Base-by-base conservation (phyloP, 2,329 filamentous ascomycete genomes). In the Stylonectria norvegica region DNA sequence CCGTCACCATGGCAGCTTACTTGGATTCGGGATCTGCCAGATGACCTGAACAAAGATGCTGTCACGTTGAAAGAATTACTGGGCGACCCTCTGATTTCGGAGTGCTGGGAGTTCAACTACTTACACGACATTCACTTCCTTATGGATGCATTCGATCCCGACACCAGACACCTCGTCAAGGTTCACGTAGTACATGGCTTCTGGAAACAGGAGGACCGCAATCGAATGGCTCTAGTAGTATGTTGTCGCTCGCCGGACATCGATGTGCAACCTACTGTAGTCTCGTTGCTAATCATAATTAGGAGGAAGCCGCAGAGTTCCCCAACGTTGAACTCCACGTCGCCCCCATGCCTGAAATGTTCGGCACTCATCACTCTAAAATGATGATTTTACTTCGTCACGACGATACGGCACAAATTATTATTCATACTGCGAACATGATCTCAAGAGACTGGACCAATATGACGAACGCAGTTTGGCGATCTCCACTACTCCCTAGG, bases 361-460 rank as follows among this genome's bases (percentile, higher is more conserved):
- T 89, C 57, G 89, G 89, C 3, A 95, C 89, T 0, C 89, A 95
- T 62, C 89, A 83, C 52, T 73, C 85, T 10, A 93, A 95, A 64
- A 93, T 95, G 86, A 78, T 95, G 63, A 70, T 95, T n/a, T 64
- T 95, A 4, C 71, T 95, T 46, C 77, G 86, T 5, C 81, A 86
- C 59, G 88, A 95, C 58, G 80, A 85, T 47, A 78, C 74, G 0
- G 86, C 84, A 1, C 85, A 94, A 63, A 69, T 95, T 5, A 66
- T 94, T 40, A 89, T 95, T 20, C 87, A 94, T 53, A 95, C 89
- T 0, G 88, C 89, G 14, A 95, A 95, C 53, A 89, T 95, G 84
- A 91, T 95, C n/a, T 58, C 74, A 4, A 81, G 83, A 40, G 89
- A 95, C 61, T 95, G 89, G 89, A 76, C 72, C 2, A 93, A 93